Percentiles rank a stretch among this genome's conserved stretches.
Conservation (phyloP, 129 eudicot genomes). For the Ambrosia artemisiifolia region DNA sequence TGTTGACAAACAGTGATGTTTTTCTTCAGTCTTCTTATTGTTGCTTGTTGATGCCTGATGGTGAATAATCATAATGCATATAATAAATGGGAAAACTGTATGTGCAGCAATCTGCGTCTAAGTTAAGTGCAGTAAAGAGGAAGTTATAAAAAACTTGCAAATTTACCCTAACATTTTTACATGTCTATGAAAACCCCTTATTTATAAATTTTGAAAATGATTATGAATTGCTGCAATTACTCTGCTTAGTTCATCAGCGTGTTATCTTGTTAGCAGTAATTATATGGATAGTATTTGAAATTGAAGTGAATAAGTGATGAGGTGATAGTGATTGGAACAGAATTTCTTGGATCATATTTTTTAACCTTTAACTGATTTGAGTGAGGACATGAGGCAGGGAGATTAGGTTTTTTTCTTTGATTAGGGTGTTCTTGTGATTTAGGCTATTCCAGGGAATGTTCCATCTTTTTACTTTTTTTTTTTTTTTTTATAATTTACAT, state of each 20-base stretch:
- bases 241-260: background rate
- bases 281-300: background rate
- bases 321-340: background rate
- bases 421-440: no score
- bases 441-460: background rate
- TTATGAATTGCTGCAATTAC: background rate
- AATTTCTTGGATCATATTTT: background rate
- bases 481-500: background rate
- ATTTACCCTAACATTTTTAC: background rate
- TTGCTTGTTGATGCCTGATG: background rate
- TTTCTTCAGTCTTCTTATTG: background rate
- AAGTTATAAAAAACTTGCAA: background rate
- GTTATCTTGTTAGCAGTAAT: background rate
- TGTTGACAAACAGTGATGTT: background rate
- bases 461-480: no score
- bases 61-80: background rate
- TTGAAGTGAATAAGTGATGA: background rate
- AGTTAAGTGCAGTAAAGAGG: background rate
- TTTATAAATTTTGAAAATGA: background rate
- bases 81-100: background rate
- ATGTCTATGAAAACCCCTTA: no score
- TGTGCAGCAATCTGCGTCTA: background rate
- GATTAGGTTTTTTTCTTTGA: no score
- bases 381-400: background rate
- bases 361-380: background rate